Base-by-base conservation (phyloP, 192 early-diverging fungal species). In the Martensiomyces pterosporus region DNA sequence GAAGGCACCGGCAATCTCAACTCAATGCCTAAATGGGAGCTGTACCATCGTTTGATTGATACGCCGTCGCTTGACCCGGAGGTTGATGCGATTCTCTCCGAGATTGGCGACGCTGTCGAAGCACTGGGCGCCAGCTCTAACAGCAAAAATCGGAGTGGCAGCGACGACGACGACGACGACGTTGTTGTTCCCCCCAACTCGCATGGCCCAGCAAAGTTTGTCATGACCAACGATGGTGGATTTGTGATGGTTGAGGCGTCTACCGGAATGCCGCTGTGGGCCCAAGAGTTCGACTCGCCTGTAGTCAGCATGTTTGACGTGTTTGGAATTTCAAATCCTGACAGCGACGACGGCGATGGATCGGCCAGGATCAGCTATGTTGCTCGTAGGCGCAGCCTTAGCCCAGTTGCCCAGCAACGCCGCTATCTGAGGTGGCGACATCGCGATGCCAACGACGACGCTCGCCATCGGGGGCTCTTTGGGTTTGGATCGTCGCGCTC, bases 31-130 rank as follows among this genome's bases (percentile, higher is more conserved):
- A 48, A 73, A 33, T 66, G 63, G 63, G 69, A 62, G 69, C 69
- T 73, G 39, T 54, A 62, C 35, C 69, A 73, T 15, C 57, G 63
- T 6, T 48, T 56, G 9, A 39, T 73, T 4, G 42, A 50, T 16
- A 52, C 63, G 2, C 69, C 69, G 13, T 9, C 57, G 32, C 54
- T 66, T 21, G 63, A 73, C 36, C 40, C 58, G 3, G 69, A 65
- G 9, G 42, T 57, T 17, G 69, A 73, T 33, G 35, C 49, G 34
- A 23, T 66, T 5, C 58, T 73, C 6, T 27, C 58, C 3, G 69
- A 73, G 46, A 47, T 73, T 68, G 51, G 89, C 81, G 68, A 81
- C 64, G 60, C 75, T 75, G 39, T 66, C 47, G 45, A 89, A 83
- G 38, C 80, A 41, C 43, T 72, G 78, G 56, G 41, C 44, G 5